Conservation (phyloP, 1,284 basidiomycete genomes). For the Chalciporus sp. region DNA sequence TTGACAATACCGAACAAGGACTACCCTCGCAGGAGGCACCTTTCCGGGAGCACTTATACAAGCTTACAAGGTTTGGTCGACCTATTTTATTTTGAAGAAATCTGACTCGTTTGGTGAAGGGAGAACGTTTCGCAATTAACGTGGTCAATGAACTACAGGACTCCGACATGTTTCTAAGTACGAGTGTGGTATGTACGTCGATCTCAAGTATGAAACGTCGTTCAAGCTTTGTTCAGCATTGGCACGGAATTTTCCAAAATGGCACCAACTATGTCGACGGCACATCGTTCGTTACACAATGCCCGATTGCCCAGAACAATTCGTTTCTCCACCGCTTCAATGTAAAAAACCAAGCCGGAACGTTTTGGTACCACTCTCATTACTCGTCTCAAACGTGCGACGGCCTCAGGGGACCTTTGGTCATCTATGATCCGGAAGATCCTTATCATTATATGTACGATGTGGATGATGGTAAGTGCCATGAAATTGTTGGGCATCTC, state of each 20-base stretch:
- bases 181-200: conserved; percentile 31
- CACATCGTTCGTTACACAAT: conserved; percentile 42
- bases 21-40: conserved; percentile 31
- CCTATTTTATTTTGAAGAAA: not conserved
- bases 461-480: conserved; percentile 37
- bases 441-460: conserved; percentile 37
- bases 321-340: conserved; percentile 42
- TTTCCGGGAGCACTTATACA: conserved; percentile 42
- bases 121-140: conserved; percentile 26
- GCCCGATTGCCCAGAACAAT: conserved; percentile 44
- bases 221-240: conserved; percentile 34
- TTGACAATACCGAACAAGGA: conserved; percentile 10
- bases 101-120: conserved; percentile 38
- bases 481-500: not conserved
- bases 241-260: conserved; percentile 39
- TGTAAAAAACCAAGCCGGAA: conserved; percentile 36
- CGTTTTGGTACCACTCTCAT: conserved; percentile 44
- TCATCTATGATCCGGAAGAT: conserved; percentile 40
- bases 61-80: conserved; percentile 30
- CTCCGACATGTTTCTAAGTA: conserved; percentile 33
- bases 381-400: conserved; percentile 35
- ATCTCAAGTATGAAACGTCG: conserved; percentile 27
- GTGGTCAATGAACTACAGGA: conserved; percentile 36
- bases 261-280: conserved; percentile 30
- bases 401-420: conserved; percentile 30